Percentiles rank a stretch among this genome's conserved stretches.
Conservation (phyloP, 768 basidiomycete genomes). For the Cyclocybe cylindracea region DNA sequence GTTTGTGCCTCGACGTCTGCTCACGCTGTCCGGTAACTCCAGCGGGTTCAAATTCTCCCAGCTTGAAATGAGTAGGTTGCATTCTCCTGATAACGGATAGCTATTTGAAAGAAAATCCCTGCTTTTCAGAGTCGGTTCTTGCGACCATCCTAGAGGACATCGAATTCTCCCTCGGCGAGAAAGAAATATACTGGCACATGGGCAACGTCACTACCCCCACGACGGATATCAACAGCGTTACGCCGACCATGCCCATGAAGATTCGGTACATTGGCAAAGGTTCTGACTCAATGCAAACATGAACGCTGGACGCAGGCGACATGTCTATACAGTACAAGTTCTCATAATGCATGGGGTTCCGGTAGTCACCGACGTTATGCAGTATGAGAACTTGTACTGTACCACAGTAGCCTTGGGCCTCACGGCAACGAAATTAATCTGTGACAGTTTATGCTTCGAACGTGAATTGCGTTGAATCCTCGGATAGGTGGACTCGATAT, state of each 20-base stretch:
- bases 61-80: constrained; percentile 48
- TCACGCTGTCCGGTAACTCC: constrained; percentile 36
- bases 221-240: not conserved
- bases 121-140: constrained; percentile 21
- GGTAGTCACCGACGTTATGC: too few species aligned
- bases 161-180: constrained; percentile 20
- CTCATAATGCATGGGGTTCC: too few species aligned
- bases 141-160: constrained; percentile 17
- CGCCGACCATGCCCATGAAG: constrained; percentile 11
- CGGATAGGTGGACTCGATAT: too few species aligned
- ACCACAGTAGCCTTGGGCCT: too few species aligned
- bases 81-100: not conserved
- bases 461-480: too few species aligned
- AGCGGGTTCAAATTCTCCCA: constrained; percentile 58
- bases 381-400: too few species aligned
- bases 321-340: too few species aligned
- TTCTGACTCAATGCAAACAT: too few species aligned
- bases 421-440: too few species aligned
- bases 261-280: not conserved
- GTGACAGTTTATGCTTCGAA: too few species aligned
- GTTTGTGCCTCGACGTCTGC: not conserved
- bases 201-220: constrained; percentile 21
- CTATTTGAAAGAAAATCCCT: not conserved
- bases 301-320: too few species aligned
- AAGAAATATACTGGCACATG: constrained; percentile 29